phyloP scores from a whole-genome alignment of 2,329 filamentous ascomycete genomes.

The Pseudogymnoascus sp. region DNA sequence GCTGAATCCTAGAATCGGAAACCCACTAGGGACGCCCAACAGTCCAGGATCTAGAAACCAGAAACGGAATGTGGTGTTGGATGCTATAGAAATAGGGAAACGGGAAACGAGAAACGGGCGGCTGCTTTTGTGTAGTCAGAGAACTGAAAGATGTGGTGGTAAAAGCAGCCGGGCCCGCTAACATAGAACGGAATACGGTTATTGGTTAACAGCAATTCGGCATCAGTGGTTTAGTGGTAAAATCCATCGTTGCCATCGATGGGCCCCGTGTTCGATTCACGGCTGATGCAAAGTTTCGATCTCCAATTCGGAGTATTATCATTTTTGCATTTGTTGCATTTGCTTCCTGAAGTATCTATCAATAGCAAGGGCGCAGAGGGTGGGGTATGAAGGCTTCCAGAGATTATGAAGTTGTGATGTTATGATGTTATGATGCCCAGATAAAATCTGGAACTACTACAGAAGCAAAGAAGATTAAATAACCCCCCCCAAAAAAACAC shows the following conservation, averaged over 20 bases:
- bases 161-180: neutral
- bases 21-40: neutral
- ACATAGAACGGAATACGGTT: neutral
- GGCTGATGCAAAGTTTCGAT: constrained; percentile 12
- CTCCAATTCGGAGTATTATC: neutral
- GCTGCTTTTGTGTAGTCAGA: neutral
- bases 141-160: neutral
- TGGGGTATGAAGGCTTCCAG: too few relatives aligned
- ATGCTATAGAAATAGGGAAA: neutral
- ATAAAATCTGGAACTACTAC: too few relatives aligned
- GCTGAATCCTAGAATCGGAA: neutral
- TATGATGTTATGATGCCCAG: too few relatives aligned
- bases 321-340: neutral
- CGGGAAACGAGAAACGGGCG: neutral
- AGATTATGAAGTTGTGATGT: too few relatives aligned
- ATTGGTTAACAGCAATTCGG: neutral
- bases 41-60: neutral
- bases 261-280: constrained; percentile 30
- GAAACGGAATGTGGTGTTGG: neutral
- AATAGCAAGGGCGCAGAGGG: too few relatives aligned
- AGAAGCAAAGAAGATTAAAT: too few relatives aligned
- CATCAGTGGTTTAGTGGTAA: constrained; percentile 11
- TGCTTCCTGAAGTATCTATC: too few relatives aligned
- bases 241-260: constrained; percentile 32
- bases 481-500: too few relatives aligned